These are phyloP conservation scores for Boletellus dicymbophilus DNA, from an alignment of 1,284 basidiomycete genomes.

Conservation along the genomic window DNA sequence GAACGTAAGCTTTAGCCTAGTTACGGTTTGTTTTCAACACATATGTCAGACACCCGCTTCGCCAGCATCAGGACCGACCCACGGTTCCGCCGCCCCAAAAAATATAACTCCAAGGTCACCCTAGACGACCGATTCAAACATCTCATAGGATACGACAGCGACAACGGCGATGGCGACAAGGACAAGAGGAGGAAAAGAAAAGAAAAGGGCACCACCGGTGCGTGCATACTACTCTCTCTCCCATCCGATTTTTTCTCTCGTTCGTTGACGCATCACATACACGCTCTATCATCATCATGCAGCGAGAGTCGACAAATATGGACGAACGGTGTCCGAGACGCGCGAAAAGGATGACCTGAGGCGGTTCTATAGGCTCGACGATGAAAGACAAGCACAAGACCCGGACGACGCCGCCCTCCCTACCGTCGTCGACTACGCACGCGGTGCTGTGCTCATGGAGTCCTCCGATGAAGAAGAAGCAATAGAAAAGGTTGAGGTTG, in stretches of 20 bases:
- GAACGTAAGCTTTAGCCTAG: no score
- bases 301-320: constrained; percentile 91
- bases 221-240: constrained; percentile 16
- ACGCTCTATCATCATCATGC: neutral
- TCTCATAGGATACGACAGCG: constrained; percentile 63
- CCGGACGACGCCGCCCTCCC: constrained; percentile 37
- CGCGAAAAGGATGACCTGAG: constrained; percentile 78
- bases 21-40: no score
- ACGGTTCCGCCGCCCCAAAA: constrained; percentile 85
- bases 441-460: constrained; percentile 84
- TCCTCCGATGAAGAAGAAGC: constrained; percentile 84
- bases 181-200: constrained; percentile 44
- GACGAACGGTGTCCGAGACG: constrained; percentile 69
- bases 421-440: constrained; percentile 78
- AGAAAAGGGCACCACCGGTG: constrained; percentile 39
- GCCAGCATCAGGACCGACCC: constrained; percentile 89
- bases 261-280: neutral
- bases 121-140: constrained; percentile 95
- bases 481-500: no score
- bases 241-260: neutral
- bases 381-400: constrained; percentile 41
- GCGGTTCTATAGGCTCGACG: constrained; percentile 80
- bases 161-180: no score
- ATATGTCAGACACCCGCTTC: constrained; percentile 83
- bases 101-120: constrained; percentile 80